Conservation (phyloP, 225 moss, liverwort and hornwort genomes). For the Marchantia polymorpha region DNA sequence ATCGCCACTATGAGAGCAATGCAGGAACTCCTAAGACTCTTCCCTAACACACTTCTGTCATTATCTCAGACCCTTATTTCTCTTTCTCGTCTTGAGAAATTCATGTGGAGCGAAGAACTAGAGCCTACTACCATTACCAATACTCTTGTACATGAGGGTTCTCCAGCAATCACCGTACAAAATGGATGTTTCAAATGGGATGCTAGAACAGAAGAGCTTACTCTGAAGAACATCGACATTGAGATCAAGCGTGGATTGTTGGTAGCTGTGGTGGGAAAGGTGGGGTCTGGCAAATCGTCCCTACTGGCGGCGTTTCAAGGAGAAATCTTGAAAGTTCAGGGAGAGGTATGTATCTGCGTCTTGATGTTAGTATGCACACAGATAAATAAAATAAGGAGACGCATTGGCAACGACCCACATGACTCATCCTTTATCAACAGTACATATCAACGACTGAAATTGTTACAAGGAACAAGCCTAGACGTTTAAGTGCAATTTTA, state of each 20-base stretch:
- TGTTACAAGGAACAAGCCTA: no score
- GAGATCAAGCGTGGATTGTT: conserved; percentile 48
- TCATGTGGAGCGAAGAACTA: conserved; percentile 68
- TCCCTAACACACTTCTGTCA: conserved; percentile 62
- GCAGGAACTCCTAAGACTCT: conserved; percentile 68
- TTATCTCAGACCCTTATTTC: conserved; percentile 68
- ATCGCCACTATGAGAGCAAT: conserved; percentile 67
- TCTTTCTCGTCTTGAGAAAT: conserved; percentile 62
- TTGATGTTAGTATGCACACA: no score
- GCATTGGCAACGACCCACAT: no score
- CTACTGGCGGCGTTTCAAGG: conserved; percentile 66
- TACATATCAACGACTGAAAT: no score
- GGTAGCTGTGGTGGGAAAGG: conserved; percentile 73
- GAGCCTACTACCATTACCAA: conserved; percentile 19
- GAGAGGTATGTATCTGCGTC: conserved; percentile 43
- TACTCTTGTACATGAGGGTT: conserved; percentile 37
- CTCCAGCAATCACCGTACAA: conserved; percentile 47
- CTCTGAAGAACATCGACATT: conserved; percentile 48
- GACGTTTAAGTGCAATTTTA: no score
- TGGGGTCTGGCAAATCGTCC: conserved; percentile 76
- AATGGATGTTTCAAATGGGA: conserved; percentile 70
- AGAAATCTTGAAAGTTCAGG: conserved; percentile 63
- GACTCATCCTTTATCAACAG: no score
- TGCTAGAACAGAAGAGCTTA: conserved; percentile 32
- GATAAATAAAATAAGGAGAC: no score